These are phyloP conservation scores for Colletotrichum sp. DNA, from an alignment of 2,329 filamentous ascomycete genomes.

Conservation along the genomic window DNA sequence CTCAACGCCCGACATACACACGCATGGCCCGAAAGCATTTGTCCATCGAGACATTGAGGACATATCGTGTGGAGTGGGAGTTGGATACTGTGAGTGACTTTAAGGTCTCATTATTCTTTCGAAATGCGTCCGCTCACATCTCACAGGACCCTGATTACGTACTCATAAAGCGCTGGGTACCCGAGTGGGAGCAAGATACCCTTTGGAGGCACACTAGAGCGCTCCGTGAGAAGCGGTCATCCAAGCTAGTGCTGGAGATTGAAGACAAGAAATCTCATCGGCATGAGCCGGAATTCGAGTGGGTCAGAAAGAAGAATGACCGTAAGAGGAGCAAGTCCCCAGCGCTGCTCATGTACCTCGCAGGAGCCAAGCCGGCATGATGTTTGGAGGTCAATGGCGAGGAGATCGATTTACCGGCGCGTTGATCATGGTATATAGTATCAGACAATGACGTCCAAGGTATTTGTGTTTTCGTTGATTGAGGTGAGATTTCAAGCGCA, in stretches of 20 bases:
- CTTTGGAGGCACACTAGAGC: constrained; percentile 74
- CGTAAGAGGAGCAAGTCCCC: constrained; percentile 62
- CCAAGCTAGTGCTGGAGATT: constrained; percentile 49
- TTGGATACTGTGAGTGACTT: constrained; percentile 55
- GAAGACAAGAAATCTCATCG: constrained; percentile 49
- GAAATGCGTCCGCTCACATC: neutral
- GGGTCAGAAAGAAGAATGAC: constrained; percentile 61
- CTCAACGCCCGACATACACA: constrained; percentile 60
- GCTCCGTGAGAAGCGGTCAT: constrained; percentile 60
- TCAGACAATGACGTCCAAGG: neutral
- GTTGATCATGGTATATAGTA: neutral
- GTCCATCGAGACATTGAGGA: constrained; percentile 64
- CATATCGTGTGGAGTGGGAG: constrained; percentile 62
- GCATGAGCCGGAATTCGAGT: constrained; percentile 55
- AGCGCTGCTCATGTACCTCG: constrained; percentile 61
- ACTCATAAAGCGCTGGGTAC: constrained; percentile 75
- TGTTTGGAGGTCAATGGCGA: neutral
- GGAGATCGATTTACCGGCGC: neutral
- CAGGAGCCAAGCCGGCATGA: constrained; percentile 52
- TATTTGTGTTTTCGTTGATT: neutral
- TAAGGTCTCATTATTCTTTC: neutral
- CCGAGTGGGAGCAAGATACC: constrained; percentile 72
- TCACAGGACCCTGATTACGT: constrained; percentile 70
- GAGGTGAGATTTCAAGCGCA: neutral
- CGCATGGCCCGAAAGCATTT: constrained; percentile 67